phyloP scores from a whole-genome alignment of 345 rosid species.

The Gossypium mustelinum region DNA sequence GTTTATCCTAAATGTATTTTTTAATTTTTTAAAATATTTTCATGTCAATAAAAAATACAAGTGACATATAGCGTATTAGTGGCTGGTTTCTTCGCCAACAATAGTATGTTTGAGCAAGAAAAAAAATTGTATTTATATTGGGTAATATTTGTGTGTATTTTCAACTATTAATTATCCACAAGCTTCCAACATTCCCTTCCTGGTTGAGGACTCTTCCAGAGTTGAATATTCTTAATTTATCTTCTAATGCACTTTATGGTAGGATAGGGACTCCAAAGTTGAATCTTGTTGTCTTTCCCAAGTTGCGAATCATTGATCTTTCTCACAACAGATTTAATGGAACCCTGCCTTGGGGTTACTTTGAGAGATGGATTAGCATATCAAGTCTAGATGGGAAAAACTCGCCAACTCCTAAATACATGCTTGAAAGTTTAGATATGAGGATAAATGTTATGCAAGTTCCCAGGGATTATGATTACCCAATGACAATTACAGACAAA shows the following conservation, averaged over 20 bases:
- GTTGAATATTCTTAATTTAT: not conserved
- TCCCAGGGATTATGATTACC: not conserved
- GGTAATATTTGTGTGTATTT: too few species aligned
- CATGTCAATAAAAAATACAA: too few species aligned
- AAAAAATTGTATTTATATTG: too few species aligned
- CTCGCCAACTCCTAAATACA: not conserved
- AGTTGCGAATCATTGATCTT: not conserved
- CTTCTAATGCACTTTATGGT: constrained; percentile 1
- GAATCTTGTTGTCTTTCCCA: not conserved
- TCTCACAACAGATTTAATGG: not conserved
- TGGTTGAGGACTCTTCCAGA: constrained; percentile 12
- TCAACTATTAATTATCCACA: too few species aligned
- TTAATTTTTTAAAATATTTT: too few species aligned
- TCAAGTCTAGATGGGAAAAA: not conserved
- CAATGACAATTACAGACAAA: constrained; percentile 10
- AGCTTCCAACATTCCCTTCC: not conserved
- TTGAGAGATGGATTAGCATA: constrained; percentile 7
- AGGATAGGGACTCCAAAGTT: not conserved
- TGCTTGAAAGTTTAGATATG: not conserved
- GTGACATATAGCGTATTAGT: too few species aligned
- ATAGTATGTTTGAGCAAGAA: too few species aligned
- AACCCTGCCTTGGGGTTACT: constrained; percentile 4
- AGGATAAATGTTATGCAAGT: not conserved
- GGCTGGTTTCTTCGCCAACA: too few species aligned
- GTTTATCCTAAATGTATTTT: too few species aligned